These are phyloP conservation scores for Colletotrichum gigasporum DNA, from an alignment of 2,329 filamentous ascomycete species.

Conservation along the genomic window DNA sequence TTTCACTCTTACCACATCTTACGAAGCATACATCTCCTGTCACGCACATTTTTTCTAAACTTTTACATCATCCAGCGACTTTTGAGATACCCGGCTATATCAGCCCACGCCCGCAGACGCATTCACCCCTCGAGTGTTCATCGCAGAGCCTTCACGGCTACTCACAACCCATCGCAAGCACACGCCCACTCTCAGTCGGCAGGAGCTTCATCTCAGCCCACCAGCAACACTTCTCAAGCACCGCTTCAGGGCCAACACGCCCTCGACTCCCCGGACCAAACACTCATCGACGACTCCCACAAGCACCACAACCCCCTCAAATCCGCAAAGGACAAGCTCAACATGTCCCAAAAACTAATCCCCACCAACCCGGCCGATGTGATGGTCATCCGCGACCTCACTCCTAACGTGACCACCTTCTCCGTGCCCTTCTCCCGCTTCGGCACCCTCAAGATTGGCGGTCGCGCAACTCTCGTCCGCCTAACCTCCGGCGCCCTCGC, in stretches of 20 bases:
- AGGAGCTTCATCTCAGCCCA: conserved; percentile 7
- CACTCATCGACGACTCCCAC: background rate
- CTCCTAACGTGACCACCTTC: conserved; percentile 79
- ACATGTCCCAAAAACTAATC: conserved; percentile 72
- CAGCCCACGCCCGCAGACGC: background rate
- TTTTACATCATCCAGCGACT: background rate
- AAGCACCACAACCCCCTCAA: background rate
- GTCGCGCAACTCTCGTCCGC: conserved; percentile 77
- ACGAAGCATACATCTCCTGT: background rate
- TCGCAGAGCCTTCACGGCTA: conserved; percentile 22
- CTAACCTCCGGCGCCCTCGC: conserved; percentile 81
- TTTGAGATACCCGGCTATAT: conserved; percentile 8
- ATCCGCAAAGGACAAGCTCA: conserved; percentile 30
- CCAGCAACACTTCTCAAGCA: conserved; percentile 5
- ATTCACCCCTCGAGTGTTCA: background rate
- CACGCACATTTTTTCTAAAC: background rate
- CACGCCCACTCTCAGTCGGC: conserved; percentile 2
- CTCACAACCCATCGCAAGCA: conserved; percentile 19
- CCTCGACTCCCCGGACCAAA: conserved; percentile 26
- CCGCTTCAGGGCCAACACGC: conserved; percentile 15
- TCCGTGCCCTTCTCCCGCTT: conserved; percentile 87
- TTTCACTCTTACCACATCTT: background rate
- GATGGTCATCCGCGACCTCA: conserved; percentile 90
- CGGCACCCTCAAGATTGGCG: conserved; percentile 83
- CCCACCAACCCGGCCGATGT: conserved; percentile 79